Percentiles rank a stretch among this genome's conserved stretches.
Conservation (phyloP, 768 basidiomycete genomes). For the Leccinum barrowsii region DNA sequence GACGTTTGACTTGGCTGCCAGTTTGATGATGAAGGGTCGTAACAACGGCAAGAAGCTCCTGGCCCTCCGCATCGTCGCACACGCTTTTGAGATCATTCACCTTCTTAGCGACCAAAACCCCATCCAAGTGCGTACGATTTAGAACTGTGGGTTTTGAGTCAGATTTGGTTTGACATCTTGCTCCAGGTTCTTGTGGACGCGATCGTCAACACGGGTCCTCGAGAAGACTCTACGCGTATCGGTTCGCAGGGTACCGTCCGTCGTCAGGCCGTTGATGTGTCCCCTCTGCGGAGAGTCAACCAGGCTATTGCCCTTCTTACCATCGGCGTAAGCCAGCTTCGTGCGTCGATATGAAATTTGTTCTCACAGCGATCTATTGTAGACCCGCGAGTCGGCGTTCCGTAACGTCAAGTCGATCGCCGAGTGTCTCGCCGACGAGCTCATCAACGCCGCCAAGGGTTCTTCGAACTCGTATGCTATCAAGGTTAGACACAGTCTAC, state of each 20-base stretch:
- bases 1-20: slow-evolving; percentile 27
- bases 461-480: slow-evolving; percentile 99
- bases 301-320: slow-evolving; percentile 95
- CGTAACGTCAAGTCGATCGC: slow-evolving; percentile 99
- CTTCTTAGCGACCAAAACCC: slow-evolving; percentile 99
- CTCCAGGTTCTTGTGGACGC: slow-evolving; percentile 90
- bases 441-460: slow-evolving; percentile 99
- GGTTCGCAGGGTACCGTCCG: slow-evolving; percentile 99
- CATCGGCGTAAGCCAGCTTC: slow-evolving; percentile 74
- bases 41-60: slow-evolving; percentile 99
- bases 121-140: slow-evolving; percentile 70
- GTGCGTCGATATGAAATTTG: background rate
- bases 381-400: slow-evolving; percentile 99
- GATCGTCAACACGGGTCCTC: slow-evolving; percentile 98
- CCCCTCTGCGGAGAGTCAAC: slow-evolving; percentile 96
- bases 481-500: slow-evolving; percentile 57
- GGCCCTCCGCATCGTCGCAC: slow-evolving; percentile 98
- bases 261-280: slow-evolving; percentile 99
- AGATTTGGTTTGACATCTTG: background rate
- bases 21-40: slow-evolving; percentile 99
- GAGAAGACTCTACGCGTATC: slow-evolving; percentile 99
- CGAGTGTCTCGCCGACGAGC: slow-evolving; percentile 98
- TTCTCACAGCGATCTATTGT: slow-evolving; percentile 3
- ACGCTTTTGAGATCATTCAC: slow-evolving; percentile 99
- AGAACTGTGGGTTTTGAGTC: too few relatives aligned